Percentiles rank a stretch among this genome's conserved stretches.
Conservation (phyloP, 257 asterid genomes). For the Przewalskia tangutica region DNA sequence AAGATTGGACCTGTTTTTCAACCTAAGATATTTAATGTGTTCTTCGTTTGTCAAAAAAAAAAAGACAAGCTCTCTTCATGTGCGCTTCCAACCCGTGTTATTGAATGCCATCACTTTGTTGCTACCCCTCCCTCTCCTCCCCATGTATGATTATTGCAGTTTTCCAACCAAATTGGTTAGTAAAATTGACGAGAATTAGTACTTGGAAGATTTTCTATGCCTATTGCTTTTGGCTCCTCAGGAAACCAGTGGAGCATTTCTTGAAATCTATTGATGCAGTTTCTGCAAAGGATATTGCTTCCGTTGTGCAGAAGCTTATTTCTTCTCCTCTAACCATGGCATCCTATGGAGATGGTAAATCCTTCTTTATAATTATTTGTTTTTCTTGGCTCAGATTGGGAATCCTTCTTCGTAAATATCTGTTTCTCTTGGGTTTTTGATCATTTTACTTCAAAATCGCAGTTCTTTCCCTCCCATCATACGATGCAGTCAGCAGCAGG, state of each 20-base stretch:
- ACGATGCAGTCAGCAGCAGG: conserved; percentile 48
- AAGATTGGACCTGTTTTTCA: neutral
- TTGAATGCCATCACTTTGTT: neutral
- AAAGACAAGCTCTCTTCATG: too few relatives aligned
- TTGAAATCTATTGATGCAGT: conserved; percentile 55
- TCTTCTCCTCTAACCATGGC: conserved; percentile 88
- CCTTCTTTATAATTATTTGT: neutral
- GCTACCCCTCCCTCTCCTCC: neutral
- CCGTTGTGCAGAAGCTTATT: conserved; percentile 39
- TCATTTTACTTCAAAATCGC: conserved; percentile 16
- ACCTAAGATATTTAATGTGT: neutral
- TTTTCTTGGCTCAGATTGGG: conserved; percentile 43
- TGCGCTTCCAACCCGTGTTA: neutral
- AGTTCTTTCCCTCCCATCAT: conserved; percentile 71
- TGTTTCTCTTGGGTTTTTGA: neutral
- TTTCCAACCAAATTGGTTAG: neutral
- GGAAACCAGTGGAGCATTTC: conserved; percentile 86
- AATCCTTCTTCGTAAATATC: conserved; percentile 1
- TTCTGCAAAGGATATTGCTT: conserved; percentile 43
- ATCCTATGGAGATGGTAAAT: conserved; percentile 86
- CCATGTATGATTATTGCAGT: neutral
- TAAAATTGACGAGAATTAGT: neutral
- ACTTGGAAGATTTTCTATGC: neutral
- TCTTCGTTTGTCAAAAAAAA: neutral
- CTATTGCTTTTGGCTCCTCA: conserved; percentile 16